phyloP scores from a whole-genome alignment of 2,329 filamentous ascomycete genomes.

The Ramichloridium luteum region DNA sequence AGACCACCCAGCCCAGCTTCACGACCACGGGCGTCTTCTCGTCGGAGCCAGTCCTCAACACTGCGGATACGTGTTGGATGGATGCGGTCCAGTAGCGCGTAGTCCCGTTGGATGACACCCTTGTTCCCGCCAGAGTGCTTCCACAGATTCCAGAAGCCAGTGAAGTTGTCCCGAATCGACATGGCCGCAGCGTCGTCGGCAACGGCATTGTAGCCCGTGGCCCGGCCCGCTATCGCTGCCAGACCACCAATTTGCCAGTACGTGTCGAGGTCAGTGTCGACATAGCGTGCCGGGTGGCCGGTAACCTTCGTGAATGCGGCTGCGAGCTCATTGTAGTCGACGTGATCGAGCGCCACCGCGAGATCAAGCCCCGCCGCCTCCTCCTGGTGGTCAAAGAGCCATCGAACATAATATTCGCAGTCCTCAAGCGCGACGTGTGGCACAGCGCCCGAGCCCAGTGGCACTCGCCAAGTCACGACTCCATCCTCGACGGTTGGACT shows the following conservation, averaged over 20 bases:
- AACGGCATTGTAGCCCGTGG: conserved; percentile 25
- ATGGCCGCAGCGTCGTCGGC: conserved; percentile 27
- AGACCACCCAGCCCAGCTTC: conserved; percentile 7
- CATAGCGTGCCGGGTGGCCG: conserved; percentile 21
- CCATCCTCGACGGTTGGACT: conserved; percentile 16
- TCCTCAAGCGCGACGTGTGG: conserved; percentile 21
- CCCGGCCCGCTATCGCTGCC: conserved; percentile 36
- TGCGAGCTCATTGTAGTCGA: conserved; percentile 21
- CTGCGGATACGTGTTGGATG: conserved; percentile 37
- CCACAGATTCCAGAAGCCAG: conserved; percentile 40
- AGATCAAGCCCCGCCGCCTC: conserved; percentile 18
- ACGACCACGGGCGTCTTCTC: conserved; percentile 5
- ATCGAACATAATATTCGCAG: conserved; percentile 19
- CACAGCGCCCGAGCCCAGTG: conserved; percentile 18
- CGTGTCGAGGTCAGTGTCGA: conserved; percentile 16
- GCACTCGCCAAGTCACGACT: conserved; percentile 17
- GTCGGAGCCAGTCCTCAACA: conserved; percentile 41
- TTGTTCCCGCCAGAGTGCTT: conserved; percentile 30
- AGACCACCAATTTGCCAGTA: conserved; percentile 30
- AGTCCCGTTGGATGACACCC: conserved; percentile 36
- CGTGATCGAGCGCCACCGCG: conserved; percentile 19
- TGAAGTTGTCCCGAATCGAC: conserved; percentile 38
- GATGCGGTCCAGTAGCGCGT: conserved; percentile 40
- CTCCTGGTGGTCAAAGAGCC: conserved; percentile 20
- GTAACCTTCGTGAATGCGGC: conserved; percentile 23